Base-by-base conservation (phyloP, 352 stramenopile genomes). In the Plasmopara halstedii region DNA sequence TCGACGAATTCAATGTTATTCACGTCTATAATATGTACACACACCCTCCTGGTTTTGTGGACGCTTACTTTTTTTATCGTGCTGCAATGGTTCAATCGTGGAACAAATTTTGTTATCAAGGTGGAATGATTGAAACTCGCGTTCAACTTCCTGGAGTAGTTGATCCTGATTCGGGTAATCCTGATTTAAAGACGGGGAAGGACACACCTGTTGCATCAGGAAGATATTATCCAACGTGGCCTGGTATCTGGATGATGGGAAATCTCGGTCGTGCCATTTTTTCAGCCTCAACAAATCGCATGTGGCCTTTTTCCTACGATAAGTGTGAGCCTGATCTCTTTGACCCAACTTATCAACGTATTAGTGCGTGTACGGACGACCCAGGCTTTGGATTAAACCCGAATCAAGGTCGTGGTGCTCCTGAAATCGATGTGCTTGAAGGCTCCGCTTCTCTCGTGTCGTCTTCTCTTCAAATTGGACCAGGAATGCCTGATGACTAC, bases 291-390 rank as follows among this genome's bases (percentile, higher is more conserved):
- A 97, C 88, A 13, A 94, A 95, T 46, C 90, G 92, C 47, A 90
- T 98, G 53, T 98, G 95, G 95, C 95, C 95, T 1, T 99, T 91
- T 72, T 97, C 81, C 22, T 98, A 97, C 56, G 61, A 98, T 46
- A 67, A 68, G 29, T 98, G 95, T 45, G 76, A 98, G 46, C 54
- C 62, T 0, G 58, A 70, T 2, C 39, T 75, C 0, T 82, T 87
- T 26, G 63, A 64, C 6, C 48, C 65, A 2, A 58, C 22, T 11
- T 74, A 83, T 45, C 79, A 90, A 41, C 71, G 73, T 10, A 90
- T 90, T 40, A 94, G 64, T 26, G 93, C 83, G 1, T 98, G 95
- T 51, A 87, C 97, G 34, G 50, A 63, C 10, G 67, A 77, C 39
- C 89, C 93, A 25, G 90, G 96, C 41, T 97, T 79, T 57, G 89